Conservation (phyloP, 345 rosid species). For the Gossypium stocksii region DNA sequence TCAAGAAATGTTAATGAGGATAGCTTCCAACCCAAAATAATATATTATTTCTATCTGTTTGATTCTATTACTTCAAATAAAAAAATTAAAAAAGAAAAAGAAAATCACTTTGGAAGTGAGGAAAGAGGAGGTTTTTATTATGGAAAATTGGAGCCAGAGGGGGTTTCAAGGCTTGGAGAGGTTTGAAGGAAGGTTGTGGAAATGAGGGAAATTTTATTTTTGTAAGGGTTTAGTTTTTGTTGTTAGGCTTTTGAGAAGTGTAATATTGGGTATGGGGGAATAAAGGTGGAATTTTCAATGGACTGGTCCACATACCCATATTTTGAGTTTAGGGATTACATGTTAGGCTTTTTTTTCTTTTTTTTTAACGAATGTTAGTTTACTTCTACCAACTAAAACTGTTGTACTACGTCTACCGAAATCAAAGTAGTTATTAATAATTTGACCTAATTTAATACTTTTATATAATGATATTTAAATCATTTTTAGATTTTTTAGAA, state of each 20-base stretch:
- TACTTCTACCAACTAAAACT: not conserved
- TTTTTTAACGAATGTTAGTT: no score
- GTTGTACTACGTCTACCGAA: not conserved
- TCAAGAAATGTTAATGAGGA: constrained; percentile 10
- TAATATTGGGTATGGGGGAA: not conserved
- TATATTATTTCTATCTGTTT: not conserved
- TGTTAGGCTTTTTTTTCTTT: no score
- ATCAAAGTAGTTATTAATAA: constrained; percentile 1
- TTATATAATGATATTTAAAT: not conserved
- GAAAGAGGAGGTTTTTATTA: not conserved
- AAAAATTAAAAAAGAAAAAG: not conserved
- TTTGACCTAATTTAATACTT: not conserved
- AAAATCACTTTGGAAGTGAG: not conserved
- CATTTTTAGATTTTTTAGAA: no score
- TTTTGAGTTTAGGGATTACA: not conserved
- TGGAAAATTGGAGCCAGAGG: constrained; percentile 12
- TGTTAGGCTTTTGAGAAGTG: no score
- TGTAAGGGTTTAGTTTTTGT: constrained; percentile 2
- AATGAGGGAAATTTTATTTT: constrained; percentile 11
- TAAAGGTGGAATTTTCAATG: not conserved
- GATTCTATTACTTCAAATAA: not conserved
- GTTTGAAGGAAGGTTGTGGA: not conserved
- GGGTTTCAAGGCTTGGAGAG: not conserved
- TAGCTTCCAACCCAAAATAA: not conserved
- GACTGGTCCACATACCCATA: not conserved